Percentiles rank a stretch among this genome's conserved stretches.
Evolutionary conservation across 192 early-diverging fungal genomes (phyloP).

Genomic region (Paraglomus occultum): DNA sequence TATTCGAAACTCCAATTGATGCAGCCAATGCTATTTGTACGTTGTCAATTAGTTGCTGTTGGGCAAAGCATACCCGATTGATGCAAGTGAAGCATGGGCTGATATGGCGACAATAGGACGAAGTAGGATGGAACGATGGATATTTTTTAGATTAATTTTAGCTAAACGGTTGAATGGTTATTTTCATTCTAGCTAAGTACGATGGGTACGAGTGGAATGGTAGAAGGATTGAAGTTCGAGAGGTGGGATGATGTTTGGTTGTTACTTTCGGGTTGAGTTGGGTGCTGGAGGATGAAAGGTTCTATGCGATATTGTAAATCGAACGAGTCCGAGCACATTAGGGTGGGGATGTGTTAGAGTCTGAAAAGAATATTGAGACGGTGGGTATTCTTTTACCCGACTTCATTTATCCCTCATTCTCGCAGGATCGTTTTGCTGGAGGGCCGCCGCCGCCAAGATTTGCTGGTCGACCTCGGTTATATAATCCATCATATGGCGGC

Average conservation of each 20-base stretch:
- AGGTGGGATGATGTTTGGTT: conserved; percentile 53
- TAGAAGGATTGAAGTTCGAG: conserved; percentile 73
- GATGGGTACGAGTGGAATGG: conserved; percentile 79
- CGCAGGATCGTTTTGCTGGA: conserved; percentile 36
- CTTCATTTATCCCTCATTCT: conserved; percentile 10
- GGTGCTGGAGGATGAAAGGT: conserved; percentile 10
- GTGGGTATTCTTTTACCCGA: conserved; percentile 31
- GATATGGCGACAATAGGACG: neutral
- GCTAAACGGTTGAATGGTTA: conserved; percentile 30
- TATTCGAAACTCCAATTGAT: conserved; percentile 66
- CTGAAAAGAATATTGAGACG: conserved; percentile 20
- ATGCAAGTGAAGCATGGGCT: neutral
- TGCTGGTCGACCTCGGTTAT: conserved; percentile 26
- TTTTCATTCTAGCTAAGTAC: conserved; percentile 67
- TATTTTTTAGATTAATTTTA: conserved; percentile 12
- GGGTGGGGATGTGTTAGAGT: neutral
- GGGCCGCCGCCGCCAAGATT: conserved; percentile 32
- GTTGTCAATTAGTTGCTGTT: conserved; percentile 31
- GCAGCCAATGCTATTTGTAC: conserved; percentile 74
- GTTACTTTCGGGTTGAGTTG: conserved; percentile 24
- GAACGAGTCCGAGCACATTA: too few relatives aligned
- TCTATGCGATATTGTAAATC: neutral
- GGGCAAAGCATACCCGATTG: neutral
- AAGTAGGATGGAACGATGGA: neutral
- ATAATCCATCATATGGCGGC: conserved; percentile 14